A percentile compares a stretch with the other conserved stretches of the same genome.
Conservation (phyloP, 768 basidiomycete genomes). For the Serendipita vermifera region DNA sequence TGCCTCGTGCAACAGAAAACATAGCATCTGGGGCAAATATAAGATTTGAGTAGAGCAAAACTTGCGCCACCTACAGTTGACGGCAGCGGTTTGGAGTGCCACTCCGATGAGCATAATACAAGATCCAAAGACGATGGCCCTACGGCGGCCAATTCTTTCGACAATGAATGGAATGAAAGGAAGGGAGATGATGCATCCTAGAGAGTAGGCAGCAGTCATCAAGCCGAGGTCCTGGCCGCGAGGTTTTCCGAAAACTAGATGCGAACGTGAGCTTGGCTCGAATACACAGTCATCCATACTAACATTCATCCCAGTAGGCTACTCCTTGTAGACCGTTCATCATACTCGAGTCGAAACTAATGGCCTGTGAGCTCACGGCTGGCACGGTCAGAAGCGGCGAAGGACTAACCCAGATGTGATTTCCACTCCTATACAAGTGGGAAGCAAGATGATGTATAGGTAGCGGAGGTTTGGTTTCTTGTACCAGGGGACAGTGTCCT, state of each 20-base stretch:
- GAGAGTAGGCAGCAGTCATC: slow-evolving; percentile 45
- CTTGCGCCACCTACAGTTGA: slow-evolving; percentile 7
- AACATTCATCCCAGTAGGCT: slow-evolving; percentile 42
- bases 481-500: slow-evolving; percentile 50
- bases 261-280: neutral
- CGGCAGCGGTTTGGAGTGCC: slow-evolving; percentile 12
- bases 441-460: slow-evolving; percentile 44
- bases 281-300: slow-evolving; percentile 12
- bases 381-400: slow-evolving; percentile 8
- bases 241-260: slow-evolving; percentile 41
- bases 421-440: slow-evolving; percentile 48
- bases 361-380: neutral
- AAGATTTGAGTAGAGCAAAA: slow-evolving; percentile 15
- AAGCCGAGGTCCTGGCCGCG: slow-evolving; percentile 42
- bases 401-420: slow-evolving; percentile 43
- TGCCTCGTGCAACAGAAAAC: slow-evolving; percentile 9
- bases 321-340: slow-evolving; percentile 51
- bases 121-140: slow-evolving; percentile 41
- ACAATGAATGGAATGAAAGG: slow-evolving; percentile 41
- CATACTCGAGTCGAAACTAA: slow-evolving; percentile 48
- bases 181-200: slow-evolving; percentile 43
- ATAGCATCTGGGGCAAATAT: slow-evolving; percentile 37
- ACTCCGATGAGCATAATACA: slow-evolving; percentile 11
- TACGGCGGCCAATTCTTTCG: slow-evolving; percentile 38
- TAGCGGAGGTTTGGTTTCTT: slow-evolving; percentile 43